Evolutionary conservation across 1,139 yeast genomes (phyloP).

Genomic region (Maudiozyma humilis): DNA sequence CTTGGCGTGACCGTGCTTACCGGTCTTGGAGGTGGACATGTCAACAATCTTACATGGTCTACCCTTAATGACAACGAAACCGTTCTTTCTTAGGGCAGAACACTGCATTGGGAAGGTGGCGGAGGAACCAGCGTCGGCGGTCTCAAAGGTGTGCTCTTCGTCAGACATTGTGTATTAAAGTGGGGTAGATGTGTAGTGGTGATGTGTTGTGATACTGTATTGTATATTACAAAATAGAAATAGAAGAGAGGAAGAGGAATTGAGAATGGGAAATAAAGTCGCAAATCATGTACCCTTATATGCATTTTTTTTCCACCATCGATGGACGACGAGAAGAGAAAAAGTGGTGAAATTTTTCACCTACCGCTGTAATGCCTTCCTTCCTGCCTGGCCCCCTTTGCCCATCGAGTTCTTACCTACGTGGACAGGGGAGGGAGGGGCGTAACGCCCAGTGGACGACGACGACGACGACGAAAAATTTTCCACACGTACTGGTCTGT

Average conservation of each 20-base stretch:
- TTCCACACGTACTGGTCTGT: not conserved
- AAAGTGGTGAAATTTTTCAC: slow-evolving; percentile 1
- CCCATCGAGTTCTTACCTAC: too few relatives aligned
- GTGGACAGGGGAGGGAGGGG: too few relatives aligned
- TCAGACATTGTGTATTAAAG: slow-evolving; percentile 51
- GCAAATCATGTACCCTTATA: slow-evolving; percentile 6
- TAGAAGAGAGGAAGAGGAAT: not conserved
- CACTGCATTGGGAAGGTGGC: slow-evolving; percentile 98
- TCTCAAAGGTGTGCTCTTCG: slow-evolving; percentile 78
- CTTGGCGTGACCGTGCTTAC: slow-evolving; percentile 99
- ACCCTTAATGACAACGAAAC: slow-evolving; percentile 95
- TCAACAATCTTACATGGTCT: slow-evolving; percentile 99
- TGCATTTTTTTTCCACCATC: slow-evolving; percentile 1
- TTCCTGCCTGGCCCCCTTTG: not conserved
- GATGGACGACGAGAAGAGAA: not conserved
- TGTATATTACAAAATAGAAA: not conserved
- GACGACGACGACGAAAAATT: not conserved
- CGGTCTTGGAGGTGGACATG: slow-evolving; percentile 99
- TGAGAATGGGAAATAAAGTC: not conserved
- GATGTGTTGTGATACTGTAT: not conserved
- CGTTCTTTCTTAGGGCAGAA: slow-evolving; percentile 99
- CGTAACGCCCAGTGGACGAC: too few relatives aligned
- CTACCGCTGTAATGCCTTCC: not conserved
- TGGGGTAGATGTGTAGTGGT: slow-evolving; percentile 1
- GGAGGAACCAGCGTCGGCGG: slow-evolving; percentile 99